phyloP scores from a whole-genome alignment of 1,139 yeast species.

The Geotrichum histeridarum region DNA sequence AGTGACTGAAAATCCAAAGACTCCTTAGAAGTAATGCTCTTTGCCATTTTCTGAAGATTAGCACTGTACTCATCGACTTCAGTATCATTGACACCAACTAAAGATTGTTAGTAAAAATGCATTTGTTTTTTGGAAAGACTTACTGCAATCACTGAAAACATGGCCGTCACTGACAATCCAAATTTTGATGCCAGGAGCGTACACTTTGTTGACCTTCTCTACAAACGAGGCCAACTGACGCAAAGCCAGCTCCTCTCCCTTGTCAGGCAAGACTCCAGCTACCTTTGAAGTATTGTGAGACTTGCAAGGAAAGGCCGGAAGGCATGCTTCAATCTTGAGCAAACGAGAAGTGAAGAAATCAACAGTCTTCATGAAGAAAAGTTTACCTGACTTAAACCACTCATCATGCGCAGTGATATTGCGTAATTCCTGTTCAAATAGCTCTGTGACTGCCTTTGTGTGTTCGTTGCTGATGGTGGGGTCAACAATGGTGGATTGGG shows the following conservation, averaged over 20 bases:
- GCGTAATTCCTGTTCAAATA: constrained; percentile 17
- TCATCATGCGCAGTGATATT: constrained; percentile 14
- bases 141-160: constrained; percentile 19
- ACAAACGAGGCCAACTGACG: constrained; percentile 11
- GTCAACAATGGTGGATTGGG: not conserved
- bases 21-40: constrained; percentile 7
- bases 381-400: constrained; percentile 13
- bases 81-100: constrained; percentile 19
- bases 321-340: constrained; percentile 15
- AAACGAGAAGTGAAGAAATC: constrained; percentile 14
- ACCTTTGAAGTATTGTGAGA: constrained; percentile 18
- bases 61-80: constrained; percentile 18
- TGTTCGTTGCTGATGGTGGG: not conserved
- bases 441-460: constrained; percentile 6
- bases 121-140: too few relatives aligned
- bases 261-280: constrained; percentile 18
- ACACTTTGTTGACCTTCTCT: constrained; percentile 10
- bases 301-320: constrained; percentile 21
- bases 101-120: too few relatives aligned
- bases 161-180: constrained; percentile 21
- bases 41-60: constrained; percentile 12
- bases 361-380: constrained; percentile 10
- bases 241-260: constrained; percentile 20
- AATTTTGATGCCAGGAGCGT: constrained; percentile 19
- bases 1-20: constrained; percentile 15